Base-by-base conservation (phyloP, 2,329 filamentous ascomycete genomes). In the Elsinoe australis region DNA sequence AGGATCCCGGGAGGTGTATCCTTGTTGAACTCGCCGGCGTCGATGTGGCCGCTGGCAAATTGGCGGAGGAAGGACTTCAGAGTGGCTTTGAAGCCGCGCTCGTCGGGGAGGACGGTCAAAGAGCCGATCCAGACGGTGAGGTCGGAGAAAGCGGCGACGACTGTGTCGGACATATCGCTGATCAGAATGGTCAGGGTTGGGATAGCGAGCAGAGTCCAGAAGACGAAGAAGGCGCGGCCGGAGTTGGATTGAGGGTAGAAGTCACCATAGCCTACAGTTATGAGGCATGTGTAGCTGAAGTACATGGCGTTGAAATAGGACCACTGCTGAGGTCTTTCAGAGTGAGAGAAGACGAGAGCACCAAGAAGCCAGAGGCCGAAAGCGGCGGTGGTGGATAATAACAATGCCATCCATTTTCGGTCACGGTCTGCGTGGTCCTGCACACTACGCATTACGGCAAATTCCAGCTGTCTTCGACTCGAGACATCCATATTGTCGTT, bases 241-340 rank as follows among this genome's bases (percentile, higher is more conserved):
- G 70, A 66, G 52, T 76, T 76, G 44, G 67, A 71, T 10, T 62
- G 59, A 0, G 69, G 70, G 1, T 62, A 60, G 17, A 67, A 62
- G 53, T 77, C 73, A 21, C 75, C 74, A 52, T 78, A 78, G 1
- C 75, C 74, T 35, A 78, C 75, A 0, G 75, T 78, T 19, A 76
- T 56, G 8, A 78, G 67, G 3, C 67, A 69, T 0, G 68, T 70
- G 54, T 74, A 78, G 4, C 71, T 63, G 55, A 77, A 78, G 56
- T 78, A 78, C 1, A 78, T 57, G 0, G 68, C 61, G 4, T 68
- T 58, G 51, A 76, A 76, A 57, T 77, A 77, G 3, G 65, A 68
- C 72, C 73, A 77, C 47, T 71, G 62, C 45, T 67, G 59, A 1
- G 63, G 62, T 26, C 62, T 61, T 52, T 78, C 74, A 1, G 70